phyloP scores from a whole-genome alignment of 257 asterid species.

The Nicotiana sylvestris region DNA sequence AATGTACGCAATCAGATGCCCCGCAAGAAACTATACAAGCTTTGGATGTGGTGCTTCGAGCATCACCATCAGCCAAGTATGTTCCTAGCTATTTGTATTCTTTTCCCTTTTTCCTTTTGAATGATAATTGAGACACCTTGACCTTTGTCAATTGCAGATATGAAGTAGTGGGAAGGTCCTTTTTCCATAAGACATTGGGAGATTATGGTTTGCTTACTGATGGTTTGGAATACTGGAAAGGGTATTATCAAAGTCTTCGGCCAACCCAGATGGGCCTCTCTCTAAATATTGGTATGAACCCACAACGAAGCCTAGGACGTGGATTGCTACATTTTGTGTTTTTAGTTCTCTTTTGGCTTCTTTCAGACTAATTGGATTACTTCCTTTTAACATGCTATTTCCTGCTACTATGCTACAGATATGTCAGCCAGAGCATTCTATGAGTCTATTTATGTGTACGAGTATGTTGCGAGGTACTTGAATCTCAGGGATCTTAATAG shows the following conservation, averaged over 20 bases:
- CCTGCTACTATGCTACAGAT: conserved; percentile 41
- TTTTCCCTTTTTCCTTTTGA: neutral
- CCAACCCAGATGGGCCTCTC: conserved; percentile 95
- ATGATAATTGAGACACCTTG: neutral
- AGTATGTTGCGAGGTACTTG: conserved; percentile 27
- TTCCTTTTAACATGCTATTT: neutral
- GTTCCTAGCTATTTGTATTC: neutral
- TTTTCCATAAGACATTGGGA: conserved; percentile 42
- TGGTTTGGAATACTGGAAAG: conserved; percentile 71
- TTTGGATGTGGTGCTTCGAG: conserved; percentile 76
- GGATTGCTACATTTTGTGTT: neutral
- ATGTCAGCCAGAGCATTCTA: conserved; percentile 72
- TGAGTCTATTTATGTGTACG: conserved; percentile 49
- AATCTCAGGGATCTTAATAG: conserved; percentile 26
- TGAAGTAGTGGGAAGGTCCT: conserved; percentile 69
- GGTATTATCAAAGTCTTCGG: conserved; percentile 77
- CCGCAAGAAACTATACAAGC: conserved; percentile 73
- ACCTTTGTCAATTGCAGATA: conserved; percentile 35
- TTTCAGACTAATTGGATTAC: neutral
- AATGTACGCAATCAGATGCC: conserved; percentile 43
- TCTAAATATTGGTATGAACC: conserved; percentile 53
- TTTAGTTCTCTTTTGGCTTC: neutral
- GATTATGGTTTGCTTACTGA: conserved; percentile 38
- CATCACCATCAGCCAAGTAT: conserved; percentile 42
- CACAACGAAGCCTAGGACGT: neutral